phyloP scores from a whole-genome alignment of 257 asterid species.

The Marsdenia floribunda region DNA sequence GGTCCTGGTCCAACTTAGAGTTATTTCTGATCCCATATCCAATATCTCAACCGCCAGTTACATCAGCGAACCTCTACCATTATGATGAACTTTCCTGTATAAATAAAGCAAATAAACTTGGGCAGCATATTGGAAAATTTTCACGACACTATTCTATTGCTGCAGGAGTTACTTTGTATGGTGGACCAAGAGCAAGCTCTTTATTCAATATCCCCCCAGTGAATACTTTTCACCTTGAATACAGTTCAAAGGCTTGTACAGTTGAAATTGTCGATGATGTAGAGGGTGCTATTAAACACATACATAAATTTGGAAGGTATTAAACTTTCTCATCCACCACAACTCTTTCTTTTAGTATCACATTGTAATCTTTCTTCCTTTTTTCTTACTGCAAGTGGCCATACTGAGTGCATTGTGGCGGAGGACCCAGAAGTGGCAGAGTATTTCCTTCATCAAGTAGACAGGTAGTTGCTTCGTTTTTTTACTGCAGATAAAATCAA shows the following conservation, averaged over 20 bases:
- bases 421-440: constrained; percentile 29
- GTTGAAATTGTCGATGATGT: constrained; percentile 52
- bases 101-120: background rate
- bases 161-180: constrained; percentile 48
- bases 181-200: constrained; percentile 54
- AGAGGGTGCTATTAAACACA: constrained; percentile 44
- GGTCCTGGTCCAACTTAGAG: background rate
- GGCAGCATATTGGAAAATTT: background rate
- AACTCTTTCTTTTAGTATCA: background rate
- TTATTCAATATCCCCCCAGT: constrained; percentile 27
- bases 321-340: background rate
- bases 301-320: constrained; percentile 54
- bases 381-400: constrained; percentile 23
- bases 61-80: background rate
- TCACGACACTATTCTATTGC: background rate
- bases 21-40: background rate
- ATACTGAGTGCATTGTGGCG: constrained; percentile 31
- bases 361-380: background rate
- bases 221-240: constrained; percentile 49
- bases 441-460: constrained; percentile 40
- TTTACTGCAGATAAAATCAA: too few relatives aligned
- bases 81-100: background rate
- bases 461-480: constrained; percentile 33
- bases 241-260: constrained; percentile 52
- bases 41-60: background rate